Evolutionary conservation across 192 early-diverging fungal genomes (phyloP), one percentile per base, ranked within the genome.

Genomic region (Rhizophagus clarus): DNA sequence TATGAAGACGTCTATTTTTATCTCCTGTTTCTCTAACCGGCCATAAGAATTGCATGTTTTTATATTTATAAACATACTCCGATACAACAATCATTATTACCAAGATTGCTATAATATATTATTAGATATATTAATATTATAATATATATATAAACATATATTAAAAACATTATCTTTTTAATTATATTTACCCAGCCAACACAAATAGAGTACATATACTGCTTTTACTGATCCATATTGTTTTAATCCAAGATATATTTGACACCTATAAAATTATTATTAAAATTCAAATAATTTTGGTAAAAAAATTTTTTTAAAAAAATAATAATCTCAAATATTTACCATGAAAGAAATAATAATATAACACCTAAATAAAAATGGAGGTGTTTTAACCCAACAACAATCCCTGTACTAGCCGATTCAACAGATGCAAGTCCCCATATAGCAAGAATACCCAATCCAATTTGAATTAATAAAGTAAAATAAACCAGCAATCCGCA

Each of bases 361-460:
- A 4, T 10, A 8, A 67, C 24, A 17, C 78, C 78, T 11, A 79
- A 51, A 47, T 71, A 71, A 67, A 56, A 37, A 34, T 79, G 78
- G n/a, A 31, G 17, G 32, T 63, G 51, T 20, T 79, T 79, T 67
- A 79, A 49, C 42, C 56, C 51, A n/a, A 24, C 42, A 11, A 63
- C 67, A 28, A 79, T 32, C 6, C 78, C 78, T 12, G 32, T 34
- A 67, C 63, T 72, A 15, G 68, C 78, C 4, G 78, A 79, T 32
- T 79, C 78, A 17, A 79, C 45, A 28, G 28, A 26, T 6, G 22
- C 68, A 4, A 71, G 28, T 1, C 67, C 69, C 42, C 47, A 79
- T 45, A 79, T 80, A 0, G 80, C 61, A 5, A 77, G 24, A 12
- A 81, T 45, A 15, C 80, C 80, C n/a, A 81, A 24, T 6, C 29